A percentile compares a stretch with the other conserved stretches of the same genome.
These are phyloP conservation scores for Stephania yunnanensis DNA, from an alignment of 164 flowering plant species.

Conservation along the genomic window DNA sequence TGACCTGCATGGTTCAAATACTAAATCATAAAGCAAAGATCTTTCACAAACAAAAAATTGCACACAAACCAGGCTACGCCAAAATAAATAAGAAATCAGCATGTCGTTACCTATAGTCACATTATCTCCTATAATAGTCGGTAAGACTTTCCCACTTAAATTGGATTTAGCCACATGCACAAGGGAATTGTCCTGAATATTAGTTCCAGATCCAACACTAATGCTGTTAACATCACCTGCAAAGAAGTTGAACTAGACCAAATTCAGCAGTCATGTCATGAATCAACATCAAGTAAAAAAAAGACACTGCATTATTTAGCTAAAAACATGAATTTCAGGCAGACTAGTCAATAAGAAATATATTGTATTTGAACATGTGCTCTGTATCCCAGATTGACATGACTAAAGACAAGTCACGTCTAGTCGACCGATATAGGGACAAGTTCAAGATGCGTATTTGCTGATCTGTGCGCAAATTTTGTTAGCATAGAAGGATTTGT, in stretches of 20 bases:
- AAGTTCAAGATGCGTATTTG: neutral
- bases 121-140: conserved; percentile 87
- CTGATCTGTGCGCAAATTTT: no score
- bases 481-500: no score
- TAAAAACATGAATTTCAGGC: neutral
- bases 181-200: conserved; percentile 91
- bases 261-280: neutral
- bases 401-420: neutral
- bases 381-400: neutral
- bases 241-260: neutral
- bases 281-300: neutral
- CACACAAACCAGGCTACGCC: neutral
- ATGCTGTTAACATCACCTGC: conserved; percentile 90
- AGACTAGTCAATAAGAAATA: neutral
- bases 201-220: conserved; percentile 81
- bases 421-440: neutral
- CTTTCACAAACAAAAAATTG: neutral
- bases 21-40: conserved; percentile 7
- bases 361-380: neutral
- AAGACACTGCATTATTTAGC: neutral
- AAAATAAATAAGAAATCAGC: neutral
- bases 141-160: conserved; percentile 82
- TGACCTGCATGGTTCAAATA: conserved; percentile 53
- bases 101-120: conserved; percentile 70
- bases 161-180: conserved; percentile 96